Evolutionary conservation across 345 rosid genomes (phyloP), one percentile per base, ranked within the genome.

Genomic region (Syzygium jambos): DNA sequence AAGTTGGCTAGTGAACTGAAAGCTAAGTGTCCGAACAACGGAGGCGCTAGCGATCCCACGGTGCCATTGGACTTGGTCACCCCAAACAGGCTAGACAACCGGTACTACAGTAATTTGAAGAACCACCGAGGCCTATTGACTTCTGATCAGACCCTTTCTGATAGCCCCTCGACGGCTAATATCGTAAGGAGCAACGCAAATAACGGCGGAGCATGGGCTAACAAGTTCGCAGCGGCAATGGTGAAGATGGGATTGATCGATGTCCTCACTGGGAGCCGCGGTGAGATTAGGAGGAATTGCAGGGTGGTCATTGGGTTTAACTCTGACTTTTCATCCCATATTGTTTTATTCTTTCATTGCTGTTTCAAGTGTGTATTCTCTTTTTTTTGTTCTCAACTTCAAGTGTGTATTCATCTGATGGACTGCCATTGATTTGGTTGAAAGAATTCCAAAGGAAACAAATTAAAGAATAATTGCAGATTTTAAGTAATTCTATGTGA

Each of bases 161-260:
- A 51, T 34, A 84, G 65, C 65, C 65, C 65, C 9, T 59, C 83
- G 4, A 88, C 89, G 3, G 52, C 86, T 7, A 30, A 30, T 14
- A 27, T 84, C 34, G 88, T 84, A 30, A 25, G 82, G 49, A 34
- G 29, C 14, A n/a, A 87, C 9, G 59, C 86, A 16, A 84, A 54
- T 11, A 51, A 87, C 4, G 80, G 49, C 16, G 52, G 51, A 23
- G 34, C 29, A 23, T 87, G 88, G 88, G 61, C 49, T 9, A 27
- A 61, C 53, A 86, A 87, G 89, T 88, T 83, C 55, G 87, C 88
- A 0, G 13, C 34, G 56, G 91, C 91, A 14, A 88, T 88, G 89
- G 88, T 87, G 34, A 86, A 59, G 9, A 87, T 91, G 91, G 93
- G 93, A n/a, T 87, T 84, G 3, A 51, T 88, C 5, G 90, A 91